Base-by-base conservation (phyloP, 148 eudicot genomes). In the Linanthus parryae region DNA sequence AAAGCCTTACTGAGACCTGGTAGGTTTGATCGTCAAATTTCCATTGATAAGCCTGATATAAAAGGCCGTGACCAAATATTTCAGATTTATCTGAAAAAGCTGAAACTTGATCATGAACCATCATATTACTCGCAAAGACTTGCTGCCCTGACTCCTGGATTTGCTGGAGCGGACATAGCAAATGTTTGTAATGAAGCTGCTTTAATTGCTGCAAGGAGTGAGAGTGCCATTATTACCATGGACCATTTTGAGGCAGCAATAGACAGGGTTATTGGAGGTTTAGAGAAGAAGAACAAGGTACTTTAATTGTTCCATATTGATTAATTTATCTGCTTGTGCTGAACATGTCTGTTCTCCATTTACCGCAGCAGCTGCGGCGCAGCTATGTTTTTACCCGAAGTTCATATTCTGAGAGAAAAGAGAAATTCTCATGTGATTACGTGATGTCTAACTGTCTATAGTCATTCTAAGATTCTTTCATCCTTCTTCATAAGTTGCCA, bases 121-220 rank as follows among this genome's bases (percentile, higher is more conserved):
- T 68, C 80, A 15, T 74, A 41, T 63, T 77, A 70, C 53, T 81
- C 87, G 6, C 70, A 81, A 47, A 81, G 83, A 60, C 82, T 81
- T 58, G 83, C 87, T 24, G 82, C 80, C 48, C 68, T 77, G 34
- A 81, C 87, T 23, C 88, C 88, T 56, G 88, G 88, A 44, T 81
- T 81, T 63, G 76, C 88, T 63, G 88, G 88, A 49, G 88, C 88
- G 1, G 88, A 81, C 51, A 77, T 81, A 43, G 80, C 83, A 23
- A 81, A 81, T 77, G 73, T 81, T 48, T 73, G 83, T 44, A 82
- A 82, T 61, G 88, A 82, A 72, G 88, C 88, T 43, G 84, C 88
- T 58, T 62, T 82, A 48, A 69, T 82, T 60, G 88, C 88, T 61
- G 75, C 72, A 8, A 74, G 88, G 65, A 55, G 15, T 17, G 88